Conservation (phyloP, 345 rosid genomes). For the Dipteronia dyeriana region DNA sequence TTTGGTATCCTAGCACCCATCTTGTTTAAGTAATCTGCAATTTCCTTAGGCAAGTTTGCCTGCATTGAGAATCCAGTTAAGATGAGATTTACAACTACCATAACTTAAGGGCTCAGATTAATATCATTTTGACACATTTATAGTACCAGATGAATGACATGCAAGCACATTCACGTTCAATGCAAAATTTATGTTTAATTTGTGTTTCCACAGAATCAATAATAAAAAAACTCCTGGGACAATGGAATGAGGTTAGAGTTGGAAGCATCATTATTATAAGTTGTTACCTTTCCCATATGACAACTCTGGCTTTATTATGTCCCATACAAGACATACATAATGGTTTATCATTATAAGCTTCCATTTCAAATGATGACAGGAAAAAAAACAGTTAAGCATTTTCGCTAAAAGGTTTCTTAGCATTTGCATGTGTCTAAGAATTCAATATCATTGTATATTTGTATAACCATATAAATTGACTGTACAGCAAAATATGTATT, state of each 20-base stretch:
- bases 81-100: constrained; percentile 1
- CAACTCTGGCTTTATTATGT: neutral
- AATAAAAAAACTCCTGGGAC: neutral
- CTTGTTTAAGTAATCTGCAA: constrained; percentile 88
- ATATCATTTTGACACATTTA: neutral
- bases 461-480: neutral
- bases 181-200: neutral
- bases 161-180: neutral
- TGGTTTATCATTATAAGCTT: neutral
- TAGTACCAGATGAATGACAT: neutral
- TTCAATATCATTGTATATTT: neutral
- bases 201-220: neutral
- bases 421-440: neutral
- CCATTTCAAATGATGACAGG: too few species aligned
- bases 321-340: neutral
- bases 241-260: neutral
- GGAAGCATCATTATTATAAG: neutral
- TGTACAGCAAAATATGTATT: neutral
- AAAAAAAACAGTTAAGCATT: neutral
- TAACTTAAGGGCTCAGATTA: neutral
- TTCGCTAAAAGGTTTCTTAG: constrained; percentile 4
- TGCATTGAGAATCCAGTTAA: constrained; percentile 28
- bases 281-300: neutral
- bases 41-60: constrained; percentile 99
- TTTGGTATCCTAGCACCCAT: constrained; percentile 99